These are phyloP conservation scores for Chaetothyriales sp. DNA, from an alignment of 2,329 filamentous ascomycete species.

Conservation along the genomic window DNA sequence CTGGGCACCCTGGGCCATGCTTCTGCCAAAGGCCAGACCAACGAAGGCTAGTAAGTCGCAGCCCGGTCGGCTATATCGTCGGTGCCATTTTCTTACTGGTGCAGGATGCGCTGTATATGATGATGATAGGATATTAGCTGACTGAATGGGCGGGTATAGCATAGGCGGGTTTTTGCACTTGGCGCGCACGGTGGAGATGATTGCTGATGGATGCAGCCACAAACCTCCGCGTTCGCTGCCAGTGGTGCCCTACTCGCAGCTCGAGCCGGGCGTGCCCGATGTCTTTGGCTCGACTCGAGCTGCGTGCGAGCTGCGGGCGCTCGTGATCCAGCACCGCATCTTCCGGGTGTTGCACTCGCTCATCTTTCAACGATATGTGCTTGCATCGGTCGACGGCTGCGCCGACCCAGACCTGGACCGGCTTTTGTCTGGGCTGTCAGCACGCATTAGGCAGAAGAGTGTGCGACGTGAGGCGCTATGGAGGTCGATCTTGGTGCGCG, in stretches of 20 bases:
- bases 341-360: slow-evolving; percentile 43
- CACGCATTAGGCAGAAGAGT: slow-evolving; percentile 43
- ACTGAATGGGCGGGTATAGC: neutral
- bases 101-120: neutral
- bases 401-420: slow-evolving; percentile 39
- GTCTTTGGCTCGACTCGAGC: slow-evolving; percentile 39
- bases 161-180: neutral
- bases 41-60: neutral
- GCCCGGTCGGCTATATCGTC: neutral
- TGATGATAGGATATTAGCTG: neutral
- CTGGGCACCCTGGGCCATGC: neutral
- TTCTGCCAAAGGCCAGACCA: neutral
- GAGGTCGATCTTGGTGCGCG: slow-evolving; percentile 45
- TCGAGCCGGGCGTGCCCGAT: slow-evolving; percentile 2
- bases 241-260: neutral
- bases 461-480: slow-evolving; percentile 44
- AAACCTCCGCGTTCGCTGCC: neutral
- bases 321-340: slow-evolving; percentile 43
- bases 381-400: slow-evolving; percentile 40
- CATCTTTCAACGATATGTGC: slow-evolving; percentile 46
- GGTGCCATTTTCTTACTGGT: neutral
- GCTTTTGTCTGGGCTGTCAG: slow-evolving; percentile 41
- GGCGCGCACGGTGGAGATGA: neutral
- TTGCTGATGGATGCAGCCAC: neutral
- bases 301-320: slow-evolving; percentile 39